Evolutionary conservation across 495 filamentous ascomycete genomes (phyloP), one percentile per base, ranked within the genome.

Genomic region (Penicillium ochrochloron): DNA sequence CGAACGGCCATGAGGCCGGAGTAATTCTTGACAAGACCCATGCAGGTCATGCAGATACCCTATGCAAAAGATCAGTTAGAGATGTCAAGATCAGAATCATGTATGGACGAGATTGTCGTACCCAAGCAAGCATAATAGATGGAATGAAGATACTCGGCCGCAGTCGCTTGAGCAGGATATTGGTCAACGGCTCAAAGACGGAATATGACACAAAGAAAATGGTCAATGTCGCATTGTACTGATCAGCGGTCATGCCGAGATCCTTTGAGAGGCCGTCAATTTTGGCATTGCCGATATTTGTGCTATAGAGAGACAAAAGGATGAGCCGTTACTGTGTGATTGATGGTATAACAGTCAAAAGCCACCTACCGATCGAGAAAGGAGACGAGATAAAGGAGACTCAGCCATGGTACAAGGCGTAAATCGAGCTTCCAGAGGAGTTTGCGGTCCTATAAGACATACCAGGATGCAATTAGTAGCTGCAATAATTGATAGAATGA

Each of bases 131-230:
- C 83, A 89, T 89, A 57, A 88, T 87, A 9, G 74, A 63, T 0
- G 84, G 80, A 66, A 89, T 90, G 69, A 84, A 92, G 77, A 93
- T 85, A 70, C 89, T 92, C 14, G 88, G 85, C 17, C 89, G 88
- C 53, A 89, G 71, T 5, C 80, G 82, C 77, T 97, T 97, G 61
- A 98, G 86, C 23, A 98, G 76, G 55, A 97, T 75, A 73, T 98
- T 97, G 46, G 93, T 96, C 37, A 94, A 63, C 0, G 93, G 93
- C 80, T 97, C 94, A 63, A 93, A 92, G 42, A 93, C 76, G 41
- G 92, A 83, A 75, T 98, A 98, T 23, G 92, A 96, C 29, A 96
- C 85, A 81, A 97, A 98, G 78, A 97, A 97, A 69, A 97, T 90
- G 39, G 89, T 89, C 1, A 97, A 84, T 5, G 88, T 81, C 11